Evolutionary conservation across 208 protist species (phyloP).

Genomic region (Leishmania lainsoni): DNA sequence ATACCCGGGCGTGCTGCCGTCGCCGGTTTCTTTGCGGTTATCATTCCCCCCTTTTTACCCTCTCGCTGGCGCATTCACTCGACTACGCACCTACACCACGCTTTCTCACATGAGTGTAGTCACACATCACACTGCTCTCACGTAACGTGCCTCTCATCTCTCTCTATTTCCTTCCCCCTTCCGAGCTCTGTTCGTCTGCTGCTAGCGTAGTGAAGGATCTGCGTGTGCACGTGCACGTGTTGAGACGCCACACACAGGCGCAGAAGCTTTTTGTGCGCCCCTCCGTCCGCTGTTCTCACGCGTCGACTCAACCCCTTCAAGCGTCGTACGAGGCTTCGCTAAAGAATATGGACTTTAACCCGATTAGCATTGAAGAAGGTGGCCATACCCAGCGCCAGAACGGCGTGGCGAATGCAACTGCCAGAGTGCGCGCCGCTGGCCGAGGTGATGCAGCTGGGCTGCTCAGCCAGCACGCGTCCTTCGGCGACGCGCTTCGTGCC

Average conservation of each 20-base stretch:
- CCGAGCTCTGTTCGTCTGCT: not conserved
- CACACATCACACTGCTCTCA: not conserved
- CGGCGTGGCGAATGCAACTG: conserved; percentile 3
- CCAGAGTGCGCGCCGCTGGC: conserved; percentile 1
- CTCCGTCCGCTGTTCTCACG: not conserved
- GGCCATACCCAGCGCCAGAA: conserved; percentile 21
- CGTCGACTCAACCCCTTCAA: not conserved
- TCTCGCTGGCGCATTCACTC: not conserved
- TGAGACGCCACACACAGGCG: not conserved
- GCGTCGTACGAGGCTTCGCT: not conserved
- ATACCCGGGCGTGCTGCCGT: not conserved
- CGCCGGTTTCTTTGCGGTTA: not conserved
- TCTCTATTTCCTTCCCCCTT: not conserved
- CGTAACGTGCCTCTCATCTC: not conserved
- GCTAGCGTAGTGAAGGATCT: not conserved
- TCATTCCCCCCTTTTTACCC: not conserved
- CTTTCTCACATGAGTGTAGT: not conserved
- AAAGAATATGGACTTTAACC: conserved; percentile 62
- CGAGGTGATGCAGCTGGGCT: conserved; percentile 14
- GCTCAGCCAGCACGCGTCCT: conserved; percentile 22
- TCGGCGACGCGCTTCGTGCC: conserved; percentile 48
- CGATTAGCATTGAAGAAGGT: conserved; percentile 70
- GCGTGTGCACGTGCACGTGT: not conserved
- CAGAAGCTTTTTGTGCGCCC: not conserved
- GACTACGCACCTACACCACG: conserved; percentile 6